Conservation (phyloP, 2,329 filamentous ascomycete genomes). For the Verticillium alfalfae region DNA sequence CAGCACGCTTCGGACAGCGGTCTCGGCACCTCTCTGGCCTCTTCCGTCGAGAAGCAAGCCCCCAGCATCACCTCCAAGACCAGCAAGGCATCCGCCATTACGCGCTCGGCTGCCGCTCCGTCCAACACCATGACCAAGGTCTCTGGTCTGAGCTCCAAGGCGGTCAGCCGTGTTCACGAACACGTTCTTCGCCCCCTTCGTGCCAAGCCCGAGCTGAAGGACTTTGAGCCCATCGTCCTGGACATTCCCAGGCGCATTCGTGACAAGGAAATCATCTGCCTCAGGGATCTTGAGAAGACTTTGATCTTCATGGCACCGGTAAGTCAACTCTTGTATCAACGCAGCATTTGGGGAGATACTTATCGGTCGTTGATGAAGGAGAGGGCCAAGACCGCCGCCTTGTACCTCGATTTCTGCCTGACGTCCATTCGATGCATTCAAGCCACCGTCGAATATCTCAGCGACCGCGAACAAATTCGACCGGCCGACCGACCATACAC, state of each 20-base stretch:
- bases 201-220: conserved; percentile 64
- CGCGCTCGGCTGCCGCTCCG: conserved; percentile 48
- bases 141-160: conserved; percentile 60
- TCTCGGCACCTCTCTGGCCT: conserved; percentile 74
- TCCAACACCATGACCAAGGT: conserved; percentile 42
- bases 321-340: conserved; percentile 59
- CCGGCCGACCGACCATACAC: conserved; percentile 86
- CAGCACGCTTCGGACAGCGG: conserved; percentile 82
- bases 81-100: conserved; percentile 51
- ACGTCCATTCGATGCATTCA: conserved; percentile 86
- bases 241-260: conserved; percentile 75
- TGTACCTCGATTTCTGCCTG: conserved; percentile 85
- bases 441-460: conserved; percentile 79
- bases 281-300: conserved; percentile 91
- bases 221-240: conserved; percentile 74
- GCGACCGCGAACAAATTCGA: conserved; percentile 79
- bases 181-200: conserved; percentile 75
- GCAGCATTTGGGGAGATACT: conserved; percentile 57
- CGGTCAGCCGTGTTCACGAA: conserved; percentile 73
- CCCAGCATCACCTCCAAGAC: conserved; percentile 30
- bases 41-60: conserved; percentile 46
- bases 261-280: conserved; percentile 80
- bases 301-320: conserved; percentile 87
- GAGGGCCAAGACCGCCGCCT: conserved; percentile 62
- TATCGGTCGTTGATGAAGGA: conserved; percentile 73